These are phyloP conservation scores for Sclerotinia nivalis DNA, from an alignment of 2,329 filamentous ascomycete genomes.

Conservation along the genomic window DNA sequence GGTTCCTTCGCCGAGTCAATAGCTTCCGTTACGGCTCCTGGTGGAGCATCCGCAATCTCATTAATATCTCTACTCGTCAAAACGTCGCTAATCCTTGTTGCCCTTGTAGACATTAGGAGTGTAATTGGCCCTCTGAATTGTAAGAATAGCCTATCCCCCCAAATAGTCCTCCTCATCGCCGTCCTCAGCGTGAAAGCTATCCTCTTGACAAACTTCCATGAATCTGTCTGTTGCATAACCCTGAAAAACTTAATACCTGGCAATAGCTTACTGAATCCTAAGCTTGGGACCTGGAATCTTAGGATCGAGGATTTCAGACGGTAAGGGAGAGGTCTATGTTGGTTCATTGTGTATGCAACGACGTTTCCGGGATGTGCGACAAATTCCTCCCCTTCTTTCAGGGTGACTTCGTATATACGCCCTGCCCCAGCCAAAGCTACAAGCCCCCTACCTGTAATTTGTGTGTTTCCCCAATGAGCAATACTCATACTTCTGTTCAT, in stretches of 20 bases:
- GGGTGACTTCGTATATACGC: constrained; percentile 81
- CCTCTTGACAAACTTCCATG: constrained; percentile 70
- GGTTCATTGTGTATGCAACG: constrained; percentile 81
- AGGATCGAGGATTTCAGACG: constrained; percentile 77
- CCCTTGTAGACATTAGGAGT: constrained; percentile 86
- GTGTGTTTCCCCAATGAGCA: constrained; percentile 88
- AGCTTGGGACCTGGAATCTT: constrained; percentile 73
- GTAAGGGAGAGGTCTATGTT: constrained; percentile 76
- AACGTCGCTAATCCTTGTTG: constrained; percentile 73
- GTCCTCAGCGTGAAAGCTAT: constrained; percentile 71
- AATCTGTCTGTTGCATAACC: constrained; percentile 67
- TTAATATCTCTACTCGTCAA: constrained; percentile 79
- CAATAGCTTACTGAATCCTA: constrained; percentile 63
- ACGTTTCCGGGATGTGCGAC: constrained; percentile 90
- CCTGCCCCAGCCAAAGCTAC: constrained; percentile 82
- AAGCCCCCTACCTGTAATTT: constrained; percentile 83
- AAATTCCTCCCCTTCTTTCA: constrained; percentile 84
- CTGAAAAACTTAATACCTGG: constrained; percentile 72
- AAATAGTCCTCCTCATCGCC: constrained; percentile 77
- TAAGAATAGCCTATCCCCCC: constrained; percentile 91
- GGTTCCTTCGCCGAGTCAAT: constrained; percentile 50
- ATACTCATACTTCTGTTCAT: constrained; percentile 74
- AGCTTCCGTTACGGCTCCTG: constrained; percentile 66
- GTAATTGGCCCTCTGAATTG: constrained; percentile 86
- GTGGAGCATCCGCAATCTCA: constrained; percentile 81